Conservation (phyloP, 805 yeast genomes). For the Nakazawaea pomicola region DNA sequence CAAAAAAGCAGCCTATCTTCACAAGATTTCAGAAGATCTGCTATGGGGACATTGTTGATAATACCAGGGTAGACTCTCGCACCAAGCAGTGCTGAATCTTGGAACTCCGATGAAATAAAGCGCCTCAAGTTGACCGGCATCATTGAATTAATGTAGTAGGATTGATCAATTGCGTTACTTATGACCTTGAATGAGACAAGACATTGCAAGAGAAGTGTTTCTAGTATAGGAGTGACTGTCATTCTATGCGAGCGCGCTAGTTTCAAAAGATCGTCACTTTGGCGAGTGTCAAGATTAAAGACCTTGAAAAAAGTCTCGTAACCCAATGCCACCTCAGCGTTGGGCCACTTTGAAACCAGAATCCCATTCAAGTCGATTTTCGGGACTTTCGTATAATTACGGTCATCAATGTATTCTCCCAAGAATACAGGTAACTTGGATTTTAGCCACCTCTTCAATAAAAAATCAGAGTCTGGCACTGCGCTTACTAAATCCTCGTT, state of each 20-base stretch:
- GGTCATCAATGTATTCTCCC: conserved; percentile 4
- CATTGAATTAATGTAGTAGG: conserved; percentile 11
- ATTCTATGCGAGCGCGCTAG: neutral
- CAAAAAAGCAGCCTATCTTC: conserved; percentile 8
- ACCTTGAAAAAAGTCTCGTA: neutral
- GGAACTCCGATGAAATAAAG: neutral
- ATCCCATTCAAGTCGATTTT: neutral
- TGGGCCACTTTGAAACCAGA: conserved; percentile 4
- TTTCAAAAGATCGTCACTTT: neutral
- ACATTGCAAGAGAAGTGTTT: neutral
- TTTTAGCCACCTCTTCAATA: conserved; percentile 1
- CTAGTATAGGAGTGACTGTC: conserved; percentile 10
- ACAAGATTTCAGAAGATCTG: conserved; percentile 1
- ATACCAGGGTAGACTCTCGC: conserved; percentile 8
- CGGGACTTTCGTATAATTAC: conserved; percentile 4
- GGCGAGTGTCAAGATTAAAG: neutral
- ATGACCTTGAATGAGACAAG: neutral
- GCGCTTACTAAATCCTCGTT: neutral
- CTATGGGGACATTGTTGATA: conserved; percentile 3
- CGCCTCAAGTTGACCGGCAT: conserved; percentile 9
- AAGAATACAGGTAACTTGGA: neutral
- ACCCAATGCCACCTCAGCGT: neutral
- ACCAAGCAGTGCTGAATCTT: conserved; percentile 2
- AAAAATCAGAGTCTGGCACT: neutral
- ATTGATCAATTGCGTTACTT: neutral